Percentiles rank a stretch among this genome's conserved stretches.
Evolutionary conservation across 2,329 filamentous ascomycete genomes (phyloP).

Genomic region (Aspergillus thermomutatus): DNA sequence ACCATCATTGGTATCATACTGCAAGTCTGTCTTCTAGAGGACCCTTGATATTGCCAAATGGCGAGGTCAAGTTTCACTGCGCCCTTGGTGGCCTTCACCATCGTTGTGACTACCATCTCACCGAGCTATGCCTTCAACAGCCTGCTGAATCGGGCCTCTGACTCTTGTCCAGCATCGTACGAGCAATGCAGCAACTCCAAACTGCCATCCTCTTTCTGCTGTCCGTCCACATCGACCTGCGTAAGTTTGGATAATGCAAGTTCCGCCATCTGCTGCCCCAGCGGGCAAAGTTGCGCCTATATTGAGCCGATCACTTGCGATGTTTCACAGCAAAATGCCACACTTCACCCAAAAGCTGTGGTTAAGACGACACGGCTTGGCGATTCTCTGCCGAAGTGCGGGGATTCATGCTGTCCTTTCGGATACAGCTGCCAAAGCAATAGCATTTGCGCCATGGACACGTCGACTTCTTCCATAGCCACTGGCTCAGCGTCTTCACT

Average conservation of each 20-base stretch:
- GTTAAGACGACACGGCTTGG: slow-evolving; percentile 44
- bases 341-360: slow-evolving; percentile 31
- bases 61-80: slow-evolving; percentile 8
- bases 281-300: slow-evolving; percentile 37
- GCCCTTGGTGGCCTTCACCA: slow-evolving; percentile 19
- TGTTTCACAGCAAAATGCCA: slow-evolving; percentile 40
- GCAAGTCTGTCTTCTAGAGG: background rate
- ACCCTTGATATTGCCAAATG: slow-evolving; percentile 11
- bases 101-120: slow-evolving; percentile 19
- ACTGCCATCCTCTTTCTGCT: slow-evolving; percentile 44
- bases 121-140: slow-evolving; percentile 16
- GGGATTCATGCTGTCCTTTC: slow-evolving; percentile 44
- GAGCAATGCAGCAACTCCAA: slow-evolving; percentile 34
- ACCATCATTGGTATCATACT: background rate
- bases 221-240: slow-evolving; percentile 39
- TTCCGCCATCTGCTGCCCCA: slow-evolving; percentile 47
- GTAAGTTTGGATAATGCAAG: slow-evolving; percentile 40
- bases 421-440: slow-evolving; percentile 43
- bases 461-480: slow-evolving; percentile 19
- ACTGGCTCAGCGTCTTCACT: slow-evolving; percentile 16
- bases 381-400: slow-evolving; percentile 41
- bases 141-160: slow-evolving; percentile 21
- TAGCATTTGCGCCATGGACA: slow-evolving; percentile 27
- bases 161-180: slow-evolving; percentile 32
- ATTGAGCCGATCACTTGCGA: slow-evolving; percentile 45